phyloP scores from a whole-genome alignment of 257 asterid genomes.

The Primulina eburnea region DNA sequence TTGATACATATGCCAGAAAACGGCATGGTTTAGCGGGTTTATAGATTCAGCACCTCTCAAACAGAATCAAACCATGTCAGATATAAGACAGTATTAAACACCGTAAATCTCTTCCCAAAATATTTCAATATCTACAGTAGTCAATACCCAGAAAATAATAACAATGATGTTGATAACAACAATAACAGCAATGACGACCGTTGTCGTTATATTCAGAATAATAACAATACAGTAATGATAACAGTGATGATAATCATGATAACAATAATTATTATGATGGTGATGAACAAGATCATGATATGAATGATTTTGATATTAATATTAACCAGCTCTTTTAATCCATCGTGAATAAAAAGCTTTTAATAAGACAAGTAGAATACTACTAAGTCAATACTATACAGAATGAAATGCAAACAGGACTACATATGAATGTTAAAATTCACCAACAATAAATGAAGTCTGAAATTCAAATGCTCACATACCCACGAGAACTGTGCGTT shows the following conservation, averaged over 20 bases:
- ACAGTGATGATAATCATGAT: too few relatives aligned
- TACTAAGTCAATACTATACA: not conserved
- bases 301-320: not conserved
- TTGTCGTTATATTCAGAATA: too few relatives aligned
- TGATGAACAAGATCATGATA: not conserved
- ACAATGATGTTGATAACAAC: not conserved
- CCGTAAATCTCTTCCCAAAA: not conserved
- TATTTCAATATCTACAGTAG: not conserved
- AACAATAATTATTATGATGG: not conserved
- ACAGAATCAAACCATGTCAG: not conserved
- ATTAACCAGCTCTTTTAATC: not conserved
- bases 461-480: conserved; percentile 33
- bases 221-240: too few relatives aligned
- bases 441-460: conserved; percentile 13
- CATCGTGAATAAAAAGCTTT: not conserved
- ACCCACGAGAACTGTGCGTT: conserved; percentile 98
- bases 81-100: not conserved
- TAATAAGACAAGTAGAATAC: not conserved
- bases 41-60: not conserved
- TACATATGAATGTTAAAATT: conserved; percentile 2
- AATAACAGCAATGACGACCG: too few relatives aligned
- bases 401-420: conserved; percentile 6
- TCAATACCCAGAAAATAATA: not conserved
- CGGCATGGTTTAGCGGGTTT: not conserved
- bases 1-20: not conserved